These are phyloP conservation scores for Globisporangium uncinulatum DNA, from an alignment of 352 stramenopile species.

Conservation along the genomic window DNA sequence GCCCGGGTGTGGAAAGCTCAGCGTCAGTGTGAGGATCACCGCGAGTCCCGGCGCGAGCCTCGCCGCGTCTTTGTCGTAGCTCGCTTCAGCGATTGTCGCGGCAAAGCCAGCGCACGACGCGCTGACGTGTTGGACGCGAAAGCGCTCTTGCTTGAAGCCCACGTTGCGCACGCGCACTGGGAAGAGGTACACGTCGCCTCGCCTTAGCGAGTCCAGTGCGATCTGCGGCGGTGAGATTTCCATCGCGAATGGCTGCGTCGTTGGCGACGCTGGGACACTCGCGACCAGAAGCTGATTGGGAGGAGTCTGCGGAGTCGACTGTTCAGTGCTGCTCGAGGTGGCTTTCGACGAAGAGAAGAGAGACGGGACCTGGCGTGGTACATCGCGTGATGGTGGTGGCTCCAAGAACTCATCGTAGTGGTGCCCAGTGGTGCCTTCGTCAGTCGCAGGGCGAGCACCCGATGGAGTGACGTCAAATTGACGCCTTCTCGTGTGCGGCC, in stretches of 20 bases:
- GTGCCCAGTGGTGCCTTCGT: not conserved
- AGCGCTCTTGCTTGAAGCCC: slow-evolving; percentile 57
- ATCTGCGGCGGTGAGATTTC: slow-evolving; percentile 48
- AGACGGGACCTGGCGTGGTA: no score
- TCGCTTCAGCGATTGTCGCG: slow-evolving; percentile 40
- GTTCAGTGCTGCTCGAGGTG: not conserved
- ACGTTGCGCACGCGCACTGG: slow-evolving; percentile 64
- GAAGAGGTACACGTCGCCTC: slow-evolving; percentile 61
- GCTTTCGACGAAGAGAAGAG: slow-evolving; percentile 4
- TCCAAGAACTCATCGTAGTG: not conserved
- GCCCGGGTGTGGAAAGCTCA: slow-evolving; percentile 55
- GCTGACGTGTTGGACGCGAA: slow-evolving; percentile 44
- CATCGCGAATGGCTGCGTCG: slow-evolving; percentile 42
- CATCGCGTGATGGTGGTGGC: no score
- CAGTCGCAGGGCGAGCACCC: slow-evolving; percentile 3
- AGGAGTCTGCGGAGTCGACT: not conserved
- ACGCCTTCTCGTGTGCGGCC: slow-evolving; percentile 7
- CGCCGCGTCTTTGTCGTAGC: slow-evolving; percentile 52
- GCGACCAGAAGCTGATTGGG: not conserved
- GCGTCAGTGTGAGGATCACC: slow-evolving; percentile 48
- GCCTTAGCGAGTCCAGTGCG: slow-evolving; percentile 25
- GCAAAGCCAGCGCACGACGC: slow-evolving; percentile 32
- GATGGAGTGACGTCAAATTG: not conserved
- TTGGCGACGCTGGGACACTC: slow-evolving; percentile 9
- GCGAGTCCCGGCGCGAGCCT: slow-evolving; percentile 51